These are phyloP conservation scores for Xylaria scruposa DNA, from an alignment of 495 filamentous ascomycete species.

Conservation along the genomic window DNA sequence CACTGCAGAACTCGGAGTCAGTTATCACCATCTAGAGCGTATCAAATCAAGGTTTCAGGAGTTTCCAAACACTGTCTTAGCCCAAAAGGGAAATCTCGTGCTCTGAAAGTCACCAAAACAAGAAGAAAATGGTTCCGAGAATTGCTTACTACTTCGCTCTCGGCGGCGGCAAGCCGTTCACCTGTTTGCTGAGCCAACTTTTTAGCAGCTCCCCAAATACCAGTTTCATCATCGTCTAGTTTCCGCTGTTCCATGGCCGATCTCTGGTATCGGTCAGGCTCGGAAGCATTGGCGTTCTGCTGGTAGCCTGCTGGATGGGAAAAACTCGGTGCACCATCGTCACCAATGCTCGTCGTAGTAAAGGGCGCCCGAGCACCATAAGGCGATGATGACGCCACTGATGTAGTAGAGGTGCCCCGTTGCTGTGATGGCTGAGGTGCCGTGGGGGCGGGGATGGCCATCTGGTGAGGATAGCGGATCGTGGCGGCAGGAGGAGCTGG, in stretches of 20 bases:
- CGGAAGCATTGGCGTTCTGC: conserved; percentile 61
- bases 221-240: conserved; percentile 38
- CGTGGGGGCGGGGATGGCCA: conserved; percentile 47
- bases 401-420: conserved; percentile 45
- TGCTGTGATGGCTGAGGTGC: conserved; percentile 41
- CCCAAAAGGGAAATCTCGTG: no score
- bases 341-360: conserved; percentile 14
- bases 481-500: conserved; percentile 25
- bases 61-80: no score
- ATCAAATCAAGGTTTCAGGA: no score
- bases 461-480: conserved; percentile 50
- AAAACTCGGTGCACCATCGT: conserved; percentile 36
- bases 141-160: conserved; percentile 73
- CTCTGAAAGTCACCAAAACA: no score
- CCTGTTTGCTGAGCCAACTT: conserved; percentile 68
- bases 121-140: no score
- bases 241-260: conserved; percentile 38
- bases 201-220: conserved; percentile 62
- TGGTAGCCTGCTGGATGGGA: conserved; percentile 60
- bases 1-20: no score
- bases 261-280: conserved; percentile 46
- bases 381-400: conserved; percentile 32
- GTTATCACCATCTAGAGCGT: no score
- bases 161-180: conserved; percentile 64
- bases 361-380: conserved; percentile 27